Conservation (phyloP, 163 green algal genomes). For the Volvox carteri region DNA sequence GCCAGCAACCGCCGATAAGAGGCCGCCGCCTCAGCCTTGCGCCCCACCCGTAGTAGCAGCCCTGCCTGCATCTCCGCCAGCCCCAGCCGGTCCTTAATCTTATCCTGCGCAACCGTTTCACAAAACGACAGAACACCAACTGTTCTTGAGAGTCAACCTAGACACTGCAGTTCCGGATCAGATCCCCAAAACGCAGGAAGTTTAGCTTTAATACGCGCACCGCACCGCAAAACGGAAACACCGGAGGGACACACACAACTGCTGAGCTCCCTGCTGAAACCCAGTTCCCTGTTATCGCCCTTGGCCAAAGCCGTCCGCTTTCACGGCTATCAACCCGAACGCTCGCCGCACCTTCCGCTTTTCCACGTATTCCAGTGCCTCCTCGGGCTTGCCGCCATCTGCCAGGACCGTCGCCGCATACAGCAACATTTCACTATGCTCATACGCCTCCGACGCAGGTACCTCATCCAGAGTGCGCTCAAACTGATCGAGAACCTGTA, state of each 20-base stretch:
- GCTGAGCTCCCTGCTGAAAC: no score
- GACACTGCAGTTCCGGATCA: no score
- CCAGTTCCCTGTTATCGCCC: no score
- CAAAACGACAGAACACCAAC: neutral
- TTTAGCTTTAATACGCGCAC: no score
- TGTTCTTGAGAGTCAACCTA: neutral
- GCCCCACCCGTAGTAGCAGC: conserved; percentile 78
- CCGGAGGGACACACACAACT: no score
- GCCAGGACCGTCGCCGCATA: conserved; percentile 89
- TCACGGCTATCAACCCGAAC: no score
- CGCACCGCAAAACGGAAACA: no score
- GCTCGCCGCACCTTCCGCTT: conserved; percentile 59
- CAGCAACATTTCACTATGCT: conserved; percentile 96
- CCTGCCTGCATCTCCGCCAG: conserved; percentile 75
- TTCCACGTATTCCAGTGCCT: conserved; percentile 78
- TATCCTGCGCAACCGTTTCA: conserved; percentile 57
- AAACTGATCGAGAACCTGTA: conserved; percentile 80
- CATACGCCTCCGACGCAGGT: conserved; percentile 86
- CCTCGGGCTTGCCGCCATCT: conserved; percentile 70
- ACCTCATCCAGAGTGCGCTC: conserved; percentile 77
- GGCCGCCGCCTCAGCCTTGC: conserved; percentile 73
- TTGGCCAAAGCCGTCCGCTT: no score
- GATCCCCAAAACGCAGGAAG: no score
- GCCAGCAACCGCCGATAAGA: conserved; percentile 86
- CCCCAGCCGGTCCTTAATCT: conserved; percentile 87